Evolutionary conservation across 192 early-diverging fungal genomes (phyloP).

Genomic region (Phlyctochytrium planicorne): DNA sequence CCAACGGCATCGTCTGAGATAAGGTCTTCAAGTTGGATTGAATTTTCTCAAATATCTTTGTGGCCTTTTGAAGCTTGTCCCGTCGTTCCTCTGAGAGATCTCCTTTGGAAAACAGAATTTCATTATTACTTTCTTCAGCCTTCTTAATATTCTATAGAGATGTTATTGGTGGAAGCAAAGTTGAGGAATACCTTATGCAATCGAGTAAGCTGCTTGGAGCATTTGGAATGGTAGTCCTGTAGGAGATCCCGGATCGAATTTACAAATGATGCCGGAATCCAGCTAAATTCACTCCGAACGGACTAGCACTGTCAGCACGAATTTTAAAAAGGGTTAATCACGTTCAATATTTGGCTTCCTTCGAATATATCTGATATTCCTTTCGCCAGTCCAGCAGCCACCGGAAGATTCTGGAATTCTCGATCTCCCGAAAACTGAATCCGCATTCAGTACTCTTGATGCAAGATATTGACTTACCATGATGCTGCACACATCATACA

Average conservation of each 20-base stretch:
- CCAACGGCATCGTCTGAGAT: constrained; percentile 68
- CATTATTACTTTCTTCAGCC: constrained; percentile 73
- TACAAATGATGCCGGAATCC: no score
- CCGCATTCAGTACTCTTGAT: no score
- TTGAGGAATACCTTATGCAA: constrained; percentile 61
- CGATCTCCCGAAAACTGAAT: constrained; percentile 42
- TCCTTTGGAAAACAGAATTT: constrained; percentile 77
- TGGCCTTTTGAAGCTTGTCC: constrained; percentile 67
- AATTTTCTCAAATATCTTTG: constrained; percentile 71
- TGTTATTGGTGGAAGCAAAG: background rate
- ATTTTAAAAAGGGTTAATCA: no score
- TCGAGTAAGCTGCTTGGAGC: constrained; percentile 59
- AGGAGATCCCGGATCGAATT: no score
- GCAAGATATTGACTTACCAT: no score
- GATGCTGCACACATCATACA: no score
- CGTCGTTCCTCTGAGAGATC: constrained; percentile 77
- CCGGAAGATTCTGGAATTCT: constrained; percentile 41
- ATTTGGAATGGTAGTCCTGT: no score
- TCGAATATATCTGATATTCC: constrained; percentile 23
- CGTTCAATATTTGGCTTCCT: background rate
- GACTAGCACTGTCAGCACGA: no score
- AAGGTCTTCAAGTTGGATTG: constrained; percentile 56
- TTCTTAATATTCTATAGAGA: constrained; percentile 61
- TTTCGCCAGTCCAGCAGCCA: constrained; percentile 49
- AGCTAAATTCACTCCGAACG: no score